Evolutionary conservation across 768 basidiomycete species (phyloP).

Genomic region (Neoboletus brunneissimus): DNA sequence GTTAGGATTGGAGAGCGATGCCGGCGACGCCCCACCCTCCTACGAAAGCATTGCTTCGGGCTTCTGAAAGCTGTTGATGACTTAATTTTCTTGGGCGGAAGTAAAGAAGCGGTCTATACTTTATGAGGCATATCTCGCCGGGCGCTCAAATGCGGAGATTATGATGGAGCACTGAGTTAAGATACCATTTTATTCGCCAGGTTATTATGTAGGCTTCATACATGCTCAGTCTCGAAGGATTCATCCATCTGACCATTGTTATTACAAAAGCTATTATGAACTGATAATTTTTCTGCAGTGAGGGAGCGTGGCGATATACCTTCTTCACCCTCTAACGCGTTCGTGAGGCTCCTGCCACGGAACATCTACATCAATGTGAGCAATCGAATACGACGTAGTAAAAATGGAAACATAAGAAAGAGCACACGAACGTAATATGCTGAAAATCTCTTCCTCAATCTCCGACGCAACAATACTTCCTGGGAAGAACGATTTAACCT

Average conservation of each 20-base stretch:
- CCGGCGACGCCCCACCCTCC: constrained; percentile 81
- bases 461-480: constrained; percentile 73
- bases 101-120: neutral
- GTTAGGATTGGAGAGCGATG: constrained; percentile 79
- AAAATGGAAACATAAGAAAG: neutral
- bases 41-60: constrained; percentile 28
- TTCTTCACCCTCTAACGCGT: constrained; percentile 45
- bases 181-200: neutral
- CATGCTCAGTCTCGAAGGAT: no score
- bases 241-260: neutral
- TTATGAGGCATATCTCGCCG: neutral
- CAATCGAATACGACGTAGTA: neutral
- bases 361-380: constrained; percentile 40
- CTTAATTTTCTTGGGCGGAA: neutral
- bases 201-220: neutral
- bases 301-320: neutral
- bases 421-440: constrained; percentile 49
- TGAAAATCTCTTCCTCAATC: constrained; percentile 86
- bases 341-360: constrained; percentile 85
- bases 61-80: neutral
- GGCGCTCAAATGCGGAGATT: neutral
- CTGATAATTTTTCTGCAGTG: neutral
- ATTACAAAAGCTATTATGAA: neutral
- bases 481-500: constrained; percentile 21
- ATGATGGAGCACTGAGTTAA: neutral